Percentiles rank a stretch among this genome's conserved stretches.
phyloP scores from a whole-genome alignment of 2,329 filamentous ascomycete species.

The Colletotrichum echinochloae region DNA sequence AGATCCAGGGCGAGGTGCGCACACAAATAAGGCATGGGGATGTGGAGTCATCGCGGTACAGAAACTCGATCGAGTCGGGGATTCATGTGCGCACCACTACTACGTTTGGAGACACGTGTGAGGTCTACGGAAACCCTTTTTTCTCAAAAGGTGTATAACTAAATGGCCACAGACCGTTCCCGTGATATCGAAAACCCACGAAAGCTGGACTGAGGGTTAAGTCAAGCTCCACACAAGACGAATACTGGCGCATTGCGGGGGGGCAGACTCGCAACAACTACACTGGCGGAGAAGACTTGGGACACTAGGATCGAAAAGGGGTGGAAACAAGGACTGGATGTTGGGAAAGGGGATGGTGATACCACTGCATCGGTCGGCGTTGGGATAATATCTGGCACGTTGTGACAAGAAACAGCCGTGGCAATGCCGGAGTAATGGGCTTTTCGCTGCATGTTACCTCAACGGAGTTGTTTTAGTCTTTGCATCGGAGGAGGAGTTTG shows the following conservation, averaged over 20 bases:
- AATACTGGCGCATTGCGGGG: not conserved
- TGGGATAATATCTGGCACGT: not conserved
- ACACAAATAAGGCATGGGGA: conserved; percentile 46
- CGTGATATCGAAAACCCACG: not conserved
- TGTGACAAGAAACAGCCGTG: not conserved
- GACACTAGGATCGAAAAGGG: not conserved
- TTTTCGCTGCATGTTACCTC: not conserved
- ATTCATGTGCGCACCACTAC: conserved; percentile 42
- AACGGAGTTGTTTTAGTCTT: not conserved
- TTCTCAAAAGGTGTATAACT: not conserved
- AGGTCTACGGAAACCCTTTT: not conserved
- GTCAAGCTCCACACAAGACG: not conserved
- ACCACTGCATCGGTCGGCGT: conserved; percentile 20
- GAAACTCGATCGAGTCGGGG: conserved; percentile 35
- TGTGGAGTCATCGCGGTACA: not conserved
- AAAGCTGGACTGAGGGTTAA: conserved; percentile 3
- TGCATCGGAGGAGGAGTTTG: not conserved
- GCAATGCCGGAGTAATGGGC: not conserved
- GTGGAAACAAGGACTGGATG: not conserved
- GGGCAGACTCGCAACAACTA: not conserved
- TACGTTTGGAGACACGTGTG: conserved; percentile 19
- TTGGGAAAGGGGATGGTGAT: not conserved
- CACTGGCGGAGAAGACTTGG: not conserved
- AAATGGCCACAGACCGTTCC: not conserved
- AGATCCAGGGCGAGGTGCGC: conserved; percentile 47